These are phyloP conservation scores for Rhizoclosmatium globosum DNA, from an alignment of 192 early-diverging fungal species.

Conservation along the genomic window DNA sequence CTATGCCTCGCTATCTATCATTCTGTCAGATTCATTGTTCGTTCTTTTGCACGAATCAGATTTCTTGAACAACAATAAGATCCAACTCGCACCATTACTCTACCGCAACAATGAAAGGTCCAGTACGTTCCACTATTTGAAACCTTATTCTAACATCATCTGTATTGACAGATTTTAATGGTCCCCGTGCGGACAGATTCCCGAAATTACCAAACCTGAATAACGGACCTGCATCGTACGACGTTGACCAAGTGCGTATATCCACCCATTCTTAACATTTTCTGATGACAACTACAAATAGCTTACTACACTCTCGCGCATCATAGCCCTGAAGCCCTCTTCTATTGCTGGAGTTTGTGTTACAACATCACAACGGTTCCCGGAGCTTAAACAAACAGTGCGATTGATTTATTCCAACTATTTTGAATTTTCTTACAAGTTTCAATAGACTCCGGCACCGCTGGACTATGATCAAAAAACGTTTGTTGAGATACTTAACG, in stretches of 20 bases:
- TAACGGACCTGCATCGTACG: constrained; percentile 54
- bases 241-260: constrained; percentile 42
- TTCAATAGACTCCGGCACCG: constrained; percentile 39
- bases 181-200: constrained; percentile 47
- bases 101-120: no score
- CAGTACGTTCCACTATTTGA: background rate
- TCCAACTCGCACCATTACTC: no score
- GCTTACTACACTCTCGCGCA: constrained; percentile 39
- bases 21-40: no score
- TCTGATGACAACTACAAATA: constrained; percentile 1
- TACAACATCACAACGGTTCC: constrained; percentile 42
- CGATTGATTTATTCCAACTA: background rate
- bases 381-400: constrained; percentile 40
- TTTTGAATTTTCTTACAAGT: background rate
- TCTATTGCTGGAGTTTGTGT: constrained; percentile 46
- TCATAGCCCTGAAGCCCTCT: constrained; percentile 39
- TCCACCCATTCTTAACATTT: background rate
- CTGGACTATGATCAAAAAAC: constrained; percentile 47
- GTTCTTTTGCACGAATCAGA: no score
- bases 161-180: constrained; percentile 39
- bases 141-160: background rate
- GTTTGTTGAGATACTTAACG: constrained; percentile 42
- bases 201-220: constrained; percentile 42
- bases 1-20: no score
- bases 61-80: no score